Evolutionary conservation across 2,329 filamentous ascomycete species (phyloP), one percentile per base, ranked within the genome.

Genomic region (Calonectria pseudoreteaudii): DNA sequence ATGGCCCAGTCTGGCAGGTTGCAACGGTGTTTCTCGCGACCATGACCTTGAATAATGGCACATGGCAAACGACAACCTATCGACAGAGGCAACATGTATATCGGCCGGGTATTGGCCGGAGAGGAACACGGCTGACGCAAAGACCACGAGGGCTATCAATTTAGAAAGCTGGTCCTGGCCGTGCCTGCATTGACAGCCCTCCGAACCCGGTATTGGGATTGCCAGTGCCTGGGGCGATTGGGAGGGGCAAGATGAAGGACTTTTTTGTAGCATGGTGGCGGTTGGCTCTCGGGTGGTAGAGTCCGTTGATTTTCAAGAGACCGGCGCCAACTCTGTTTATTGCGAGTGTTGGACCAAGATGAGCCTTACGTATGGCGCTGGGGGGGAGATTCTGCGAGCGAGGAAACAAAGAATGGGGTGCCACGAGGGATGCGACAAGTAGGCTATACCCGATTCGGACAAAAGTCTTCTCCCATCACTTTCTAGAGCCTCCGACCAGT

Each of bases 71-170:
- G 58, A 58, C 49, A 72, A 50, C 34, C 62, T 34, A 41, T 20
- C 16, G 56, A 49, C 58, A 69, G 66, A 66, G 58, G 41, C 26
- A 60, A 52, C 56, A 53, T 67, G 23, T 68, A 68, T 31, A 23
- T 64, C 73, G 52, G 41, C 66, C 74, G 73, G 77, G 47, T 79
- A 79, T 79, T 79, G 71, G 18, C 58, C 74, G 77, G 78, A 52
- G 53, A 69, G 68, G 49, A 73, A 56, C 47, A 73, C 60, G 47
- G 67, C 56, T 36, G 66, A 31, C 56, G 31, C 31, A 60, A 58
- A 66, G 70, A 62, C 66, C 56, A 69, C 58, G 58, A 73, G 58
- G 66, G 72, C 71, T 66, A 70, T 70, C 47, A 38, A 69, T 70
- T 58, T 73, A 66, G 30, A 62, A 56, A 67, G 73, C 56, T 66